A percentile compares a stretch with the other conserved stretches of the same genome.
These are phyloP conservation scores for Backusella mclennaniae DNA, from an alignment of 192 early-diverging fungal species.

Conservation along the genomic window DNA sequence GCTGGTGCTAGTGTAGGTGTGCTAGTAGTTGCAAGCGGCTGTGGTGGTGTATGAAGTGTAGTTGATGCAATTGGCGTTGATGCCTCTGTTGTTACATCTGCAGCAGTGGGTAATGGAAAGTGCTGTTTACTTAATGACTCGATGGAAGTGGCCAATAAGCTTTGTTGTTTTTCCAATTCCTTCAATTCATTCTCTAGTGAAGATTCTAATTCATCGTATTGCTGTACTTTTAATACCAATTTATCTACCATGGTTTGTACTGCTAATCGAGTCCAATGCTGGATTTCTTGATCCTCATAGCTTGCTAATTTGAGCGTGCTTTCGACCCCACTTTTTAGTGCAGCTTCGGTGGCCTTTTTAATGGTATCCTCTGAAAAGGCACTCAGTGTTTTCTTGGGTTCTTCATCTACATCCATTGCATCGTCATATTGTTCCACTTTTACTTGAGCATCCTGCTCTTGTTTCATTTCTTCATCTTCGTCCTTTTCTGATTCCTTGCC, in stretches of 20 bases:
- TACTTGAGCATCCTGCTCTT: background rate
- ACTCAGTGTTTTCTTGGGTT: background rate
- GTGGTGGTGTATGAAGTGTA: background rate
- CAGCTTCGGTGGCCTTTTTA: constrained; percentile 74
- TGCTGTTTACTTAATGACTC: constrained; percentile 3
- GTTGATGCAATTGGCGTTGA: background rate
- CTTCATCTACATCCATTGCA: constrained; percentile 30
- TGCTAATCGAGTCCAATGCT: constrained; percentile 75
- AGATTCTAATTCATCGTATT: constrained; percentile 88
- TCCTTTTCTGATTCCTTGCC: background rate
- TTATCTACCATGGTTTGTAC: constrained; percentile 86
- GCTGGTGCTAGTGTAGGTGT: too few species aligned
- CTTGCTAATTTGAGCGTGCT: constrained; percentile 78
- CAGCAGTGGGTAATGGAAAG: background rate
- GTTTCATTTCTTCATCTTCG: background rate
- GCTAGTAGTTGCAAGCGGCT: too few species aligned
- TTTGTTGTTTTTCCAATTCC: constrained; percentile 69
- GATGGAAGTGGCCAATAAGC: constrained; percentile 18
- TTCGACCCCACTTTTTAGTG: constrained; percentile 84
- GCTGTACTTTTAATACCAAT: constrained; percentile 85
- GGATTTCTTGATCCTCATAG: constrained; percentile 85
- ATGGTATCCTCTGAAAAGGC: constrained; percentile 44
- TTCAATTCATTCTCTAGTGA: constrained; percentile 82
- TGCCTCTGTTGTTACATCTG: background rate
- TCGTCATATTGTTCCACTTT: background rate